phyloP scores from a whole-genome alignment of 2,329 filamentous ascomycete genomes.

The Aspergillus thermomutatus region DNA sequence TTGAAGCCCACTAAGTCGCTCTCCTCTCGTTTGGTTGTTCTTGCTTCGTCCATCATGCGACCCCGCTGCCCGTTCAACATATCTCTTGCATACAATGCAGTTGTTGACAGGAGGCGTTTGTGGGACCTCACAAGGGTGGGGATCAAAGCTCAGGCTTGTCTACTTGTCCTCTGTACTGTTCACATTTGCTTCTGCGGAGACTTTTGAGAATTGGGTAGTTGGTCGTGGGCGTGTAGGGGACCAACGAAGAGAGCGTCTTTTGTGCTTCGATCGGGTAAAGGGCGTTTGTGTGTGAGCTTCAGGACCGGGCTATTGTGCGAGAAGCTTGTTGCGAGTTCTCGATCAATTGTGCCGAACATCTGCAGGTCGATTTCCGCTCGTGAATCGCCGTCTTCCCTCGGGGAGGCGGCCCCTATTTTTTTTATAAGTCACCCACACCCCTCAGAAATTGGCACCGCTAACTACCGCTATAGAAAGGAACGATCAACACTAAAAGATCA shows the following conservation, averaged over 20 bases:
- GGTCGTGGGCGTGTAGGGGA: constrained; percentile 11
- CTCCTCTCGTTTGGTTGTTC: constrained; percentile 6
- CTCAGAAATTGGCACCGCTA: constrained; percentile 18
- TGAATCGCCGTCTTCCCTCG: constrained; percentile 28
- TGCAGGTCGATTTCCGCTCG: constrained; percentile 7
- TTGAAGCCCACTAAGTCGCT: constrained; percentile 5
- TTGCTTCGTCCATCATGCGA: constrained; percentile 8
- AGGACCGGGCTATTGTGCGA: constrained; percentile 6
- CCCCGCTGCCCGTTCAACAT: not conserved
- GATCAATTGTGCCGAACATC: constrained; percentile 13
- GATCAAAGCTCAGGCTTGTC: constrained; percentile 95
- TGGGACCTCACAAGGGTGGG: constrained; percentile 89
- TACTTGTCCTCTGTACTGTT: constrained; percentile 34
- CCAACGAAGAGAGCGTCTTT: constrained; percentile 14
- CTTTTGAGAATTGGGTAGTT: constrained; percentile 3
- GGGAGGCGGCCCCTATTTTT: constrained; percentile 32
- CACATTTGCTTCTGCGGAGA: constrained; percentile 3
- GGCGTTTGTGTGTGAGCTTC: constrained; percentile 7
- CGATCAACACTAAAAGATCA: not conserved
- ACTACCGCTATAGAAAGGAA: constrained; percentile 20
- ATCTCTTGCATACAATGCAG: not conserved
- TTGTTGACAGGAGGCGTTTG: constrained; percentile 27
- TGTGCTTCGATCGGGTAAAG: constrained; percentile 7
- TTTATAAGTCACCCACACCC: constrained; percentile 34
- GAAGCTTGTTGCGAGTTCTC: constrained; percentile 5